Conservation (phyloP, 2,329 filamentous ascomycete genomes). For the Botrytis squamosa region DNA sequence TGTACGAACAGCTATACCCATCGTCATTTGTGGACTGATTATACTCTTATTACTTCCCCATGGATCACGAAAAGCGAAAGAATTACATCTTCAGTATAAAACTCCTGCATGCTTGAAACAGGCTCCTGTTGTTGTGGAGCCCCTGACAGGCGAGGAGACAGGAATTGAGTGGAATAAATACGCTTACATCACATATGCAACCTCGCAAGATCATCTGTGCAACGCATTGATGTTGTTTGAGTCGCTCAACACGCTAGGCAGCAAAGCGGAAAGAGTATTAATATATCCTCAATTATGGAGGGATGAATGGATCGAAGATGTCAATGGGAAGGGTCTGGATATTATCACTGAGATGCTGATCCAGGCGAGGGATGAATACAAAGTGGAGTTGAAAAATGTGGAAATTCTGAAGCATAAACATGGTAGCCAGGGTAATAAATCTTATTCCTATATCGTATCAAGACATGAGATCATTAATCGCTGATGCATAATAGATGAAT, state of each 20-base stretch:
- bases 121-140: slow-evolving; percentile 18
- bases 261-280: slow-evolving; percentile 47
- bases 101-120: slow-evolving; percentile 11
- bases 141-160: slow-evolving; percentile 11
- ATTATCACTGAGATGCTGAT: slow-evolving; percentile 41
- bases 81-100: slow-evolving; percentile 17
- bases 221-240: slow-evolving; percentile 54
- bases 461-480: background rate
- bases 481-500: slow-evolving; percentile 23
- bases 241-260: slow-evolving; percentile 43
- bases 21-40: slow-evolving; percentile 18
- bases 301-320: slow-evolving; percentile 38
- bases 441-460: background rate
- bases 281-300: slow-evolving; percentile 44
- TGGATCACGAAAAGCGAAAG: slow-evolving; percentile 1
- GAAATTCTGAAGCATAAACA: slow-evolving; percentile 42
- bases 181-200: slow-evolving; percentile 52
- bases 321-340: slow-evolving; percentile 37
- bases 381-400: slow-evolving; percentile 47
- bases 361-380: slow-evolving; percentile 45
- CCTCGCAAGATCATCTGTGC: slow-evolving; percentile 48
- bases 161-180: slow-evolving; percentile 46
- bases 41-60: slow-evolving; percentile 16
- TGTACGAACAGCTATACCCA: slow-evolving; percentile 34
- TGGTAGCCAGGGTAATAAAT: slow-evolving; percentile 41